phyloP scores from a whole-genome alignment of 2,329 filamentous ascomycete genomes.

The Botrytis hyacinthi region DNA sequence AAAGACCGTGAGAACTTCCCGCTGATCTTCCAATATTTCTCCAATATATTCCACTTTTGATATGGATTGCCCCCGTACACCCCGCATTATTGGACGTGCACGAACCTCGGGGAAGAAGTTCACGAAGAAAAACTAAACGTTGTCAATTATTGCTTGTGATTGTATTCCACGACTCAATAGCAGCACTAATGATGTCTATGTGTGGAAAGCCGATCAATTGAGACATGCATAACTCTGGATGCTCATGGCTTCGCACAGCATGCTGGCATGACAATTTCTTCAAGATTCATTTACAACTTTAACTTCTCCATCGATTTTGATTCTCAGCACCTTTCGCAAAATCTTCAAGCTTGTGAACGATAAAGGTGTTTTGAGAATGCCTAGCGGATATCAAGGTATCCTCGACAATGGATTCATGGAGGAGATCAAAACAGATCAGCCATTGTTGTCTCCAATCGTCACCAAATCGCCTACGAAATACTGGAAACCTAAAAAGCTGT shows the following conservation, averaged over 20 bases:
- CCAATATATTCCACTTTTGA: not conserved
- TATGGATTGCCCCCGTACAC: not conserved
- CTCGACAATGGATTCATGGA: conserved; percentile 17
- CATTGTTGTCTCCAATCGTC: not conserved
- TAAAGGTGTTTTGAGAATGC: not conserved
- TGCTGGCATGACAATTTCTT: not conserved
- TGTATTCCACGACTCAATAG: not conserved
- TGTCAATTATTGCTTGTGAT: conserved; percentile 13
- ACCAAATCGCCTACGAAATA: not conserved
- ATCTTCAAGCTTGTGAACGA: not conserved
- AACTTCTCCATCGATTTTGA: not conserved
- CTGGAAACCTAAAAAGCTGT: conserved; percentile 16
- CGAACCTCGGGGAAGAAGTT: conserved; percentile 4
- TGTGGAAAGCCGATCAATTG: not conserved
- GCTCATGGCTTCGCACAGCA: not conserved
- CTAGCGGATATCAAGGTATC: conserved; percentile 18
- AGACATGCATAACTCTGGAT: not conserved
- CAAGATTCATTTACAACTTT: not conserved
- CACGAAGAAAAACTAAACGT: not conserved
- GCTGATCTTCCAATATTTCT: not conserved
- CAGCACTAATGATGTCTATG: not conserved
- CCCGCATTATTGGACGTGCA: conserved; percentile 12
- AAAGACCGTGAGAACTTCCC: not conserved
- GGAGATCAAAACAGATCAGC: conserved; percentile 14
- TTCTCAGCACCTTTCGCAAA: not conserved